Evolutionary conservation across 192 early-diverging fungal species (phyloP).

Genomic region (Phlyctochytrium arcticum): DNA sequence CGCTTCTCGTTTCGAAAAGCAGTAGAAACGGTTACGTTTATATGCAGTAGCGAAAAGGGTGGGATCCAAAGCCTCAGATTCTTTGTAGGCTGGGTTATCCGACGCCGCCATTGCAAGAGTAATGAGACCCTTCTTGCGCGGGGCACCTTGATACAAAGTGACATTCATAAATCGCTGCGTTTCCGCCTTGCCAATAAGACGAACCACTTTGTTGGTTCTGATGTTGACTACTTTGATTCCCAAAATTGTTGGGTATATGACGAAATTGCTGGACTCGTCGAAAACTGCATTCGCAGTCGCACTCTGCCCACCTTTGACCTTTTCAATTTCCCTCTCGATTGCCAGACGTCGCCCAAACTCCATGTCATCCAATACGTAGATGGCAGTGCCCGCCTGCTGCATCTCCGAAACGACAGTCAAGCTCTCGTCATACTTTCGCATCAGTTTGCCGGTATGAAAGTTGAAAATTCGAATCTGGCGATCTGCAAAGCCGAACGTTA

Average conservation of each 20-base stretch:
- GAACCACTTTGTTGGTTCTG: slow-evolving; percentile 75
- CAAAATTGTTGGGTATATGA: slow-evolving; percentile 89
- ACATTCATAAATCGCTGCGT: slow-evolving; percentile 87
- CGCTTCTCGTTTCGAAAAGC: slow-evolving; percentile 86
- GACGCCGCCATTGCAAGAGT: slow-evolving; percentile 80
- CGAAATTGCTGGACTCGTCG: slow-evolving; percentile 83
- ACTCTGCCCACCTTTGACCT: slow-evolving; percentile 59
- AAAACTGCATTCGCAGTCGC: slow-evolving; percentile 58
- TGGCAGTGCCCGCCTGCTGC: slow-evolving; percentile 79
- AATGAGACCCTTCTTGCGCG: slow-evolving; percentile 69
- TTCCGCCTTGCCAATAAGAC: slow-evolving; percentile 87
- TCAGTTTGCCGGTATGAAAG: slow-evolving; percentile 78
- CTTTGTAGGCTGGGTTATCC: slow-evolving; percentile 71
- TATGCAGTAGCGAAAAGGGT: slow-evolving; percentile 88
- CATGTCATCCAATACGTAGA: slow-evolving; percentile 89
- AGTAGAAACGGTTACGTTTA: slow-evolving; percentile 90
- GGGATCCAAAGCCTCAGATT: slow-evolving; percentile 68
- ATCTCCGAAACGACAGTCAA: slow-evolving; percentile 76
- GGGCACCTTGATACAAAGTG: slow-evolving; percentile 85
- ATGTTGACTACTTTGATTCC: slow-evolving; percentile 95
- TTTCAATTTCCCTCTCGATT: slow-evolving; percentile 77
- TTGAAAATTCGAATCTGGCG: slow-evolving; percentile 82
- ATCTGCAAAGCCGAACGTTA: slow-evolving; percentile 79
- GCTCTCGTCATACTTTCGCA: slow-evolving; percentile 89
- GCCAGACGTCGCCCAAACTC: slow-evolving; percentile 94